Percentiles rank a stretch among this genome's conserved stretches.
Conservation (phyloP, 345 rosid species). For the Abelmoschus esculentus region DNA sequence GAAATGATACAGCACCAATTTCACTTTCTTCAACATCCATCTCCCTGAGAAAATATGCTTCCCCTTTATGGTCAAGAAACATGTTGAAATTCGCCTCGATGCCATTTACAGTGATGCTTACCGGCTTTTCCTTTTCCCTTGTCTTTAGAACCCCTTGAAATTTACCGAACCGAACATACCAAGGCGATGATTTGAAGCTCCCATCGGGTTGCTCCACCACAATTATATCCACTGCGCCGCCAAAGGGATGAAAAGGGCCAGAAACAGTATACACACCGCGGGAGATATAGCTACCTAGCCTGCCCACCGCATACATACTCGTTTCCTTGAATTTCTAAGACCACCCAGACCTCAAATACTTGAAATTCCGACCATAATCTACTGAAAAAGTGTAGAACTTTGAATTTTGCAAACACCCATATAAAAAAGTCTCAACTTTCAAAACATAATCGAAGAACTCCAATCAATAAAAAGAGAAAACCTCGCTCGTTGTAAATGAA, state of each 20-base stretch:
- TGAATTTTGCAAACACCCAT: slow-evolving; percentile 10
- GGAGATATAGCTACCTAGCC: slow-evolving; percentile 79
- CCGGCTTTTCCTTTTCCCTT: slow-evolving; percentile 48
- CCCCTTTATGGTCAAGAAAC: slow-evolving; percentile 83
- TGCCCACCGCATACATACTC: slow-evolving; percentile 72
- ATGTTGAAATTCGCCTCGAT: slow-evolving; percentile 60
- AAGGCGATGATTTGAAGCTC: slow-evolving; percentile 90
- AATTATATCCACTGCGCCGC: slow-evolving; percentile 94
- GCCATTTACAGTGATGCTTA: slow-evolving; percentile 59
- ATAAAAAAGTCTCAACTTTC: slow-evolving; percentile 13
- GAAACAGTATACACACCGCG: slow-evolving; percentile 76
- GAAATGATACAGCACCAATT: slow-evolving; percentile 33
- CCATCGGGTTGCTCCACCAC: slow-evolving; percentile 96
- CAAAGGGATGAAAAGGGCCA: slow-evolving; percentile 90
- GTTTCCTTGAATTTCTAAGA: slow-evolving; percentile 8
- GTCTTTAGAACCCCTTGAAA: slow-evolving; percentile 93
- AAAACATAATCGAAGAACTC: slow-evolving; percentile 1
- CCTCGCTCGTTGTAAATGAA: not conserved
- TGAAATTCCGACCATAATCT: slow-evolving; percentile 17
- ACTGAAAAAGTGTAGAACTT: slow-evolving; percentile 5
- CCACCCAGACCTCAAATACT: slow-evolving; percentile 20
- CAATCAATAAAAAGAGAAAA: slow-evolving; percentile 4
- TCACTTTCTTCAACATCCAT: slow-evolving; percentile 44
- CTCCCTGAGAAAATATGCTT: slow-evolving; percentile 79
- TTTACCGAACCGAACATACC: slow-evolving; percentile 91